Evolutionary conservation across 2,329 filamentous ascomycete species (phyloP).

Genomic region (Ophiostoma perfectum): DNA sequence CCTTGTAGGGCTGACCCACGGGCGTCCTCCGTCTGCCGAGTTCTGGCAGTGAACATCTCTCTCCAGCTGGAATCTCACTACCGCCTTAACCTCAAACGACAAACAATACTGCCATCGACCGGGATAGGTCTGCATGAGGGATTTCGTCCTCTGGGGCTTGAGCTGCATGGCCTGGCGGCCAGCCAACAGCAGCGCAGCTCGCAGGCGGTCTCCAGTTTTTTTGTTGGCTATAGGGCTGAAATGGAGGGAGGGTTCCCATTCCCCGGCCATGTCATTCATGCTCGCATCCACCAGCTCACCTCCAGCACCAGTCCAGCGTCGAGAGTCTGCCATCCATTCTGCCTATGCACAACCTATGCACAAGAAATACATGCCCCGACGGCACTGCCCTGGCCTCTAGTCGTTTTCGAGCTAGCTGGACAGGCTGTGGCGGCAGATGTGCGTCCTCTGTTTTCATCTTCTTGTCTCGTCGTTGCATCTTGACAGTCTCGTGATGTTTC

Average conservation of each 20-base stretch:
- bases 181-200: background rate
- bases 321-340: background rate
- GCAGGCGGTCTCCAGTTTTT: background rate
- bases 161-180: background rate
- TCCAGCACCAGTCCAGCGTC: background rate
- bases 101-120: background rate
- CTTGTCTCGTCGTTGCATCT: background rate
- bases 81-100: no score
- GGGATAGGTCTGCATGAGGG: background rate
- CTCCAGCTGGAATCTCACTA: no score
- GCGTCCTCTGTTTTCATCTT: background rate
- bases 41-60: no score
- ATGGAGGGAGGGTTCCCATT: slow-evolving; percentile 23
- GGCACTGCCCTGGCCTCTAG: no score
- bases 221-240: slow-evolving; percentile 30
- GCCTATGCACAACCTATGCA: background rate
- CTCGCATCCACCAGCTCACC: background rate
- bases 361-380: no score
- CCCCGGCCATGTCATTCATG: background rate
- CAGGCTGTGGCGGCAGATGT: no score
- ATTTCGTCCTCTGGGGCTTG: background rate
- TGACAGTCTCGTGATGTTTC: background rate
- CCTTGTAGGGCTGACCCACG: slow-evolving; percentile 20
- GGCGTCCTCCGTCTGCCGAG: background rate
- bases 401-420: no score